phyloP scores from a whole-genome alignment of 495 filamentous ascomycete species.

The Zalerion maritima region DNA sequence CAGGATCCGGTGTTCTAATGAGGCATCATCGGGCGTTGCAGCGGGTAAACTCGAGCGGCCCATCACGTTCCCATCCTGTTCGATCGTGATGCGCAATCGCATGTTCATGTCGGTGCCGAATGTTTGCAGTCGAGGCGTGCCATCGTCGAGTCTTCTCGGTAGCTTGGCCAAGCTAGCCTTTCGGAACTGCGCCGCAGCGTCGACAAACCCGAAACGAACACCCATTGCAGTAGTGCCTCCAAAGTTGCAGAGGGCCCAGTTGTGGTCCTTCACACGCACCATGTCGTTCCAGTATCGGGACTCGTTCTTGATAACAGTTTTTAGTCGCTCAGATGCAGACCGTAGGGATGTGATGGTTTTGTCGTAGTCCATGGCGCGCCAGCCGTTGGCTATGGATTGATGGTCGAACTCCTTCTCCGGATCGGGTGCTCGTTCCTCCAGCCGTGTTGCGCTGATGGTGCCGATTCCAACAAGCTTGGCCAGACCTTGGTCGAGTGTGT shows the following conservation, averaged over 20 bases:
- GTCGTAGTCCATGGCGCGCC: conserved; percentile 62
- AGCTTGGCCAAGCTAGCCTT: conserved; percentile 65
- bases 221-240: conserved; percentile 59
- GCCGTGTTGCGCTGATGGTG: conserved; percentile 56
- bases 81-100: conserved; percentile 46
- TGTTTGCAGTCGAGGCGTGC: conserved; percentile 58
- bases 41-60: conserved; percentile 36
- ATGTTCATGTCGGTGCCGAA: conserved; percentile 41
- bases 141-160: conserved; percentile 58
- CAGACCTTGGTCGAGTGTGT: conserved; percentile 52
- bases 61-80: conserved; percentile 26
- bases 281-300: conserved; percentile 81
- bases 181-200: conserved; percentile 64
- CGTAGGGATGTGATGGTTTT: conserved; percentile 59
- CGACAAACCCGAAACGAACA: conserved; percentile 78
- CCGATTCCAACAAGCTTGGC: conserved; percentile 57
- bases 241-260: conserved; percentile 68
- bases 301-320: conserved; percentile 62
- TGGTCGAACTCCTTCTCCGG: too few relatives aligned
- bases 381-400: conserved; percentile 51
- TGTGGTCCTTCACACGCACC: conserved; percentile 59
- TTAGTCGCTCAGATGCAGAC: conserved; percentile 54
- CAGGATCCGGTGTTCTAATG: conserved; percentile 49
- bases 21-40: conserved; percentile 22
- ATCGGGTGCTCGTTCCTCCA: conserved; percentile 38